Percentiles rank a stretch among this genome's conserved stretches.
Conservation (phyloP, 305 asterid genomes). For the Fraxinus velutina region DNA sequence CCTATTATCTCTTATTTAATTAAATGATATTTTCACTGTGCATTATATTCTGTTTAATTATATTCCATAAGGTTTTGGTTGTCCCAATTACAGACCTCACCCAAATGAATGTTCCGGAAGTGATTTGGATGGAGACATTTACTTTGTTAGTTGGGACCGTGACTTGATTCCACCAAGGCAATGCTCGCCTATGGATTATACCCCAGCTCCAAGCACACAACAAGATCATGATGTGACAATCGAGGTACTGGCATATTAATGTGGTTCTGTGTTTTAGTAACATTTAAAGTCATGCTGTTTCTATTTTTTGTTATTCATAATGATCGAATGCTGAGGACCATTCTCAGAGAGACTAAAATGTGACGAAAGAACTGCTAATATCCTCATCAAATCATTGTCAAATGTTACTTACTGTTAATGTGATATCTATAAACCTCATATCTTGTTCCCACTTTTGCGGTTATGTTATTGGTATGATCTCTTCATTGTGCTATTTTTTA, state of each 20-base stretch:
- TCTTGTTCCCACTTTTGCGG: neutral
- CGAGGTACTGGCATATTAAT: constrained; percentile 31
- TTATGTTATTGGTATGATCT: neutral
- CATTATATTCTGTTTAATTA: neutral
- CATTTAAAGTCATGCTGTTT: neutral
- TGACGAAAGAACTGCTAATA: neutral
- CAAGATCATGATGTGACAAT: constrained; percentile 44
- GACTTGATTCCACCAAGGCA: constrained; percentile 35
- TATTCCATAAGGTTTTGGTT: neutral
- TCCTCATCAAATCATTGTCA: neutral
- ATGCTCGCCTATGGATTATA: constrained; percentile 41
- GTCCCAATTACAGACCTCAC: constrained; percentile 36
- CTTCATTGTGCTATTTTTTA: neutral
- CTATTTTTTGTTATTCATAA: neutral
- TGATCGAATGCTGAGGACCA: neutral
- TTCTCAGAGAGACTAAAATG: neutral
- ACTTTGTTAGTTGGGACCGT: constrained; percentile 49
- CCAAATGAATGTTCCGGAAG: constrained; percentile 54
- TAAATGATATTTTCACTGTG: neutral
- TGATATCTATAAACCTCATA: neutral
- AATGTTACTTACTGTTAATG: neutral
- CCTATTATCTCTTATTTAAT: neutral
- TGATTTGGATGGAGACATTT: constrained; percentile 49
- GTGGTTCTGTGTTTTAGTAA: neutral
- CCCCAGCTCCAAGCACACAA: constrained; percentile 30